These are phyloP conservation scores for Austroboletus eburneus DNA, from an alignment of 768 basidiomycete genomes.

Conservation along the genomic window DNA sequence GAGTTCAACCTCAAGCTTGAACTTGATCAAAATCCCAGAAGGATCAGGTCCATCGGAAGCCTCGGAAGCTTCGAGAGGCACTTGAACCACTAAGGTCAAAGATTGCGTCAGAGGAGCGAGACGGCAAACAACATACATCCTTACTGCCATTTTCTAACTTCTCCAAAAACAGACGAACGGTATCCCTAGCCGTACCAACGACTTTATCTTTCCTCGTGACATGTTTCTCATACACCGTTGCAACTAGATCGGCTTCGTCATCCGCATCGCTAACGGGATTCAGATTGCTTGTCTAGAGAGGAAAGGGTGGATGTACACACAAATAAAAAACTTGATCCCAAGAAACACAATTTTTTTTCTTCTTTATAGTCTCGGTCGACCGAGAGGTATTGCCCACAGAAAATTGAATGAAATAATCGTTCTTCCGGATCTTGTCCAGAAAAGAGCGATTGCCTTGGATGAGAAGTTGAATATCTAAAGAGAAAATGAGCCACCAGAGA, in stretches of 20 bases:
- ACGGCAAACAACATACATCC: not conserved
- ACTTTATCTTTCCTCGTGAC: not conserved
- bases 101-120: not conserved
- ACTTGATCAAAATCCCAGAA: not conserved
- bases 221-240: not conserved
- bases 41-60: not conserved
- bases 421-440: not conserved
- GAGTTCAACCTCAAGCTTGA: too few relatives aligned
- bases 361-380: not conserved
- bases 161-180: not conserved
- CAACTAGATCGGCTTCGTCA: not conserved
- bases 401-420: not conserved
- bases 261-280: not conserved
- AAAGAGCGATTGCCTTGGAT: not conserved
- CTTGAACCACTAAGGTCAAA: not conserved
- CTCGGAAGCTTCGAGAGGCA: not conserved
- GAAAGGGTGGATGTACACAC: not conserved
- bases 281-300: not conserved
- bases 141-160: not conserved
- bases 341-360: not conserved
- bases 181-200: not conserved
- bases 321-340: not conserved
- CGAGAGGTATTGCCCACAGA: not conserved
- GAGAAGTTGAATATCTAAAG: slow-evolving; percentile 7
- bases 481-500: too few relatives aligned